Percentiles rank a stretch among this genome's conserved stretches.
Evolutionary conservation across 345 rosid species (phyloP).

Genomic region (Citrus cavaleriei): DNA sequence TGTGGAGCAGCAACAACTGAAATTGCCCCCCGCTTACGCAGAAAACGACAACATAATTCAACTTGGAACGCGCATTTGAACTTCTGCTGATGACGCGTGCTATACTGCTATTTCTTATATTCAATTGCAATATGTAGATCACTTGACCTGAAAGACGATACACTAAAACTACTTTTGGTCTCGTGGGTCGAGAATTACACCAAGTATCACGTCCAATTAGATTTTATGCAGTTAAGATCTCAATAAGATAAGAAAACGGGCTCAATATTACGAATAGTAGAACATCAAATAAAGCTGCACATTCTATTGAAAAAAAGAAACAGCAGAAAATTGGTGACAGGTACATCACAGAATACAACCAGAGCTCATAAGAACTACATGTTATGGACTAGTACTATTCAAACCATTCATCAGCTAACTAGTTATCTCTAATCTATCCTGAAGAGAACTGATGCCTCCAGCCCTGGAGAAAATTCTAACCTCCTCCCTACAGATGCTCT

Average conservation of each 20-base stretch:
- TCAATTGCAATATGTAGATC: background rate
- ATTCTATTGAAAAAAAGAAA: background rate
- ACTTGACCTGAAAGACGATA: background rate
- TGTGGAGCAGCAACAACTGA: too few species aligned
- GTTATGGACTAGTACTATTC: background rate
- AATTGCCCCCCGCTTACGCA: too few species aligned
- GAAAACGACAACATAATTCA: too few species aligned
- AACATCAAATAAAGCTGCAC: constrained; percentile 13
- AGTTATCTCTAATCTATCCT: constrained; percentile 3
- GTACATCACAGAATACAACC: constrained; percentile 10
- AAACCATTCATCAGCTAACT: constrained; percentile 8
- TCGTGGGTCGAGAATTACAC: background rate
- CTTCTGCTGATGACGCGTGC: background rate
- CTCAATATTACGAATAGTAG: background rate
- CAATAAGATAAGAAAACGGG: constrained; percentile 1
- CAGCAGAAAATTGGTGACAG: constrained; percentile 9
- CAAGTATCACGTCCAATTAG: background rate
- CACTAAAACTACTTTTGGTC: background rate
- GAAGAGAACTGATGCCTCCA: background rate
- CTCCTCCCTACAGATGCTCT: constrained; percentile 17
- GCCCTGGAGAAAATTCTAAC: constrained; percentile 15
- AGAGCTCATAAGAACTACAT: constrained; percentile 3
- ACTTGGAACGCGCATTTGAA: background rate
- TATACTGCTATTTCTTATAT: too few species aligned
- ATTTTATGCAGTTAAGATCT: background rate